phyloP scores from a whole-genome alignment of 2,329 filamentous ascomycete genomes.

The Aspergillus sp. region DNA sequence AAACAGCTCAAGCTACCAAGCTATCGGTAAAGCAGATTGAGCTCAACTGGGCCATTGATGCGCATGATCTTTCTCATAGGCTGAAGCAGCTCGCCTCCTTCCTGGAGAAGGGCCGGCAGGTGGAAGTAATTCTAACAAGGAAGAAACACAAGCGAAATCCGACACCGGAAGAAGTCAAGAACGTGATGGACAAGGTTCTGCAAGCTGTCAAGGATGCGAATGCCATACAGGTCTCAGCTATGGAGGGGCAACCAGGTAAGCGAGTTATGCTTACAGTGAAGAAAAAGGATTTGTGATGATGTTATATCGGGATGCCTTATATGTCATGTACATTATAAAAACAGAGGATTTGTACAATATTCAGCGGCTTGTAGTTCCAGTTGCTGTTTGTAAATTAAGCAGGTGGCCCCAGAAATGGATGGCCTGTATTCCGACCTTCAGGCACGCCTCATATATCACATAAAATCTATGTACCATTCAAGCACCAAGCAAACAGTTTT shows the following conservation, averaged over 20 bases:
- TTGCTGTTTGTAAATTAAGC: background rate
- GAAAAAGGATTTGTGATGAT: conserved; percentile 25
- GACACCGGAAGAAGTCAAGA: conserved; percentile 60
- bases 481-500: too few species aligned
- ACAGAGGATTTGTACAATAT: background rate
- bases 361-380: background rate
- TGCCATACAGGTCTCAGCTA: conserved; percentile 40
- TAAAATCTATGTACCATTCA: too few species aligned
- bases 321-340: conserved; percentile 16
- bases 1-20: conserved; percentile 41
- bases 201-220: conserved; percentile 45
- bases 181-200: conserved; percentile 55
- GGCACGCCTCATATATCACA: too few species aligned
- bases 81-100: conserved; percentile 68
- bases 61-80: conserved; percentile 71
- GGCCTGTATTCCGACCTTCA: background rate
- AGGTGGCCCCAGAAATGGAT: background rate
- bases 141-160: conserved; percentile 65
- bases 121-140: conserved; percentile 70
- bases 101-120: conserved; percentile 69
- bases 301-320: background rate
- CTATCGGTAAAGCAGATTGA: conserved; percentile 71
- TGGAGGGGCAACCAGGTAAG: conserved; percentile 43
- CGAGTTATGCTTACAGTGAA: conserved; percentile 38
- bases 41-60: conserved; percentile 81